Conservation (phyloP, 2,329 filamentous ascomycete species). For the Aspergillus nomiae region DNA sequence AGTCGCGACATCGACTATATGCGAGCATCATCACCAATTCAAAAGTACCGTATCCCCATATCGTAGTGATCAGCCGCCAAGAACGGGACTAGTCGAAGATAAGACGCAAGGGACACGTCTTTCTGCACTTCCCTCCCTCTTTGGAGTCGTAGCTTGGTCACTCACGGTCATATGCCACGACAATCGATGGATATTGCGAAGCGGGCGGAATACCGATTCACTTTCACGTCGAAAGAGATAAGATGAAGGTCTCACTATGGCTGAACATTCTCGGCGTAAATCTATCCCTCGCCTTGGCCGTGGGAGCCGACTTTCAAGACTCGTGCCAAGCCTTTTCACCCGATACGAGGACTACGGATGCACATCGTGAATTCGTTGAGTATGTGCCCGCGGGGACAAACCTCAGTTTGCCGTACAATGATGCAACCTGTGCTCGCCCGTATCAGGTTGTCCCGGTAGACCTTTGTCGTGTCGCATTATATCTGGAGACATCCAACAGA, state of each 20-base stretch:
- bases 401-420: background rate
- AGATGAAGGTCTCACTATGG: slow-evolving; percentile 4
- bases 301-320: background rate
- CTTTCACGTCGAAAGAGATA: background rate
- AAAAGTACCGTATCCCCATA: too few species aligned
- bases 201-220: background rate
- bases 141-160: background rate
- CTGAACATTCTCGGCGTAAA: background rate
- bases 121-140: background rate
- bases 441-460: background rate
- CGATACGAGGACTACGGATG: background rate
- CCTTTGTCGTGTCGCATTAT: background rate
- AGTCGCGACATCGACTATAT: too few species aligned
- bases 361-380: background rate
- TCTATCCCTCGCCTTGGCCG: too few species aligned
- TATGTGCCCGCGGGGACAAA: background rate
- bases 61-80: background rate
- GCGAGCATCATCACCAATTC: too few species aligned
- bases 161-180: background rate
- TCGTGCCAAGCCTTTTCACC: background rate
- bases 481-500: background rate
- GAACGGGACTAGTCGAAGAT: background rate
- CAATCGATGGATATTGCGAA: background rate
- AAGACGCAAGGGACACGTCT: background rate
- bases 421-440: background rate